phyloP scores from a whole-genome alignment of 192 early-diverging fungal species.

The Coemansia guatemalensis region DNA sequence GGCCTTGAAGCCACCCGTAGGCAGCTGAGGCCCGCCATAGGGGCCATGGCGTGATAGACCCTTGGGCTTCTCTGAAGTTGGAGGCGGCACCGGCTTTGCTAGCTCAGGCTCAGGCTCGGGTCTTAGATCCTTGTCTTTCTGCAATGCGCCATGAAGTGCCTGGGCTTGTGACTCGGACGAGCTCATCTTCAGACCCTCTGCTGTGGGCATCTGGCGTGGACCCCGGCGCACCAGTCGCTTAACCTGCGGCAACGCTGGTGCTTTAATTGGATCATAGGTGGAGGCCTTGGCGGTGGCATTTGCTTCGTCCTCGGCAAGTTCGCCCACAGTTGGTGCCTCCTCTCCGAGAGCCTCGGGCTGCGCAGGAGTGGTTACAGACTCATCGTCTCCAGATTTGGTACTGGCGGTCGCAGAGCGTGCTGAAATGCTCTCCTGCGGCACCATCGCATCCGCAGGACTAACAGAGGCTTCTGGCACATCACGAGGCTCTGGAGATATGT shows the following conservation, averaged over 20 bases:
- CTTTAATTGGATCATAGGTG: conserved; percentile 34
- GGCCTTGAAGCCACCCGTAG: conserved; percentile 47
- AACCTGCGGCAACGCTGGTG: conserved; percentile 39
- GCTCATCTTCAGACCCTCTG: conserved; percentile 42
- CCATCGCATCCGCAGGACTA: not conserved
- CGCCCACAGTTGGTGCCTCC: not conserved
- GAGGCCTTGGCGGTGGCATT: not conserved
- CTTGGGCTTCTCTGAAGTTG: conserved; percentile 40
- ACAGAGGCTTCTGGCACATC: conserved; percentile 1
- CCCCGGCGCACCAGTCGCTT: conserved; percentile 47
- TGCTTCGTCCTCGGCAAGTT: not conserved
- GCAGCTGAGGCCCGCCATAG: conserved; percentile 38
- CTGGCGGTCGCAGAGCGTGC: not conserved
- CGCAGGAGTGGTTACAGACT: not conserved
- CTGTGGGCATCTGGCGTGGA: conserved; percentile 48
- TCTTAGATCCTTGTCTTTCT: conserved; percentile 37
- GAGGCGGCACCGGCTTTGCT: conserved; percentile 18
- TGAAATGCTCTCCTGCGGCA: not conserved
- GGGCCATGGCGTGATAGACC: conserved; percentile 23
- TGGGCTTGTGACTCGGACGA: conserved; percentile 47
- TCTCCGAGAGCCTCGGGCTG: not conserved
- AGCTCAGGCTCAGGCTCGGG: conserved; percentile 19
- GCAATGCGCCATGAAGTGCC: conserved; percentile 34
- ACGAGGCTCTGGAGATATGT: not conserved
- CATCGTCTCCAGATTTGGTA: conserved; percentile 4